Base-by-base conservation (phyloP, 1,139 yeast genomes). In the Candida gigantensis region DNA sequence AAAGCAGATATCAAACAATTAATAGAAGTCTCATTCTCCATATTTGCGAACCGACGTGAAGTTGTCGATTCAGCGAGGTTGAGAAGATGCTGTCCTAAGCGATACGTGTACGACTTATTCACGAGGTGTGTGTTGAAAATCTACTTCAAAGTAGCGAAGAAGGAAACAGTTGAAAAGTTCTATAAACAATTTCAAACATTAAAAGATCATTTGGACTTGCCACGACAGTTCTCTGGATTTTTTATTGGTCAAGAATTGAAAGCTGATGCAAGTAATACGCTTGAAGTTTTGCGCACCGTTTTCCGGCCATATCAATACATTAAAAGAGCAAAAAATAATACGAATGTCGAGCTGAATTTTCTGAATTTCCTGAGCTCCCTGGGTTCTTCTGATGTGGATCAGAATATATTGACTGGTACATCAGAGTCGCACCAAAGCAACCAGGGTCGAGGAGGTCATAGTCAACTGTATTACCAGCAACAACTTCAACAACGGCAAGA, bases 1-100 rank as follows among this genome's bases (percentile, higher is more conserved):
- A 44, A 45, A 15, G 39, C 41, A 13, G 73, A 68, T 47, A 45
- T 64, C 18, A 50, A 52, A 18, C 42, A 66, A 12, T 51, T 68
- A 32, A 52, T 63, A 29, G 57, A 57, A 6, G 43, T 52, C 3
- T 57, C 66, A 1, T 47, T 60, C 37, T 45, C 50, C 23, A 59
- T 52, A 30, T 61, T 60, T 28, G 12, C 33, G 5, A 32, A 28
- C 18, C n/a, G n/a, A n/a, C n/a, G n/a, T n/a, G n/a, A n/a, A n/a
- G 29, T 29, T 10, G 5, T n/a, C 4, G 34, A 34, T 20, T 9
- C 27, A 1, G 12, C 19, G 3, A 34, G 23, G 15, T 18, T 42
- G 14, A 32, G 26, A 24, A 26, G 42, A 32, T 33, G 32, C 20
- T 30, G 39, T 26, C 24, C 36, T 8, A 26, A 38, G 24, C 39